Base-by-base conservation (phyloP, 768 basidiomycete genomes). In the Rhizopogon salebrosus region DNA sequence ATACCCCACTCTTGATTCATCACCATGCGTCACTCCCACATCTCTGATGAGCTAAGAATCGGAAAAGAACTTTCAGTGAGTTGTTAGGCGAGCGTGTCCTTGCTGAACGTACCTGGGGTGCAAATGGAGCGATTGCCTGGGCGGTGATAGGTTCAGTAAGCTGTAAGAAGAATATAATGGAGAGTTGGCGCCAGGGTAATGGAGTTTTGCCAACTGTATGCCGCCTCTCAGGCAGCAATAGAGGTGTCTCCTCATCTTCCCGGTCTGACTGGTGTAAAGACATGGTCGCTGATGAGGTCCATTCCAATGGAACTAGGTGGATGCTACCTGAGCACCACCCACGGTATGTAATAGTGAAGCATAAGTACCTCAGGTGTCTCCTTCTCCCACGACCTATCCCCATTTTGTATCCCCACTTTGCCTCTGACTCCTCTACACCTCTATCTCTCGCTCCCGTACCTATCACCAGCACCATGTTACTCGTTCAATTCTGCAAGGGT, bases 121-220 rank as follows among this genome's bases (percentile, higher is more conserved):
- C 76, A 61, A 86, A 82, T 0, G 80, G 80, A 52, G 75, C 77
- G 46, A 82, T 81, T 6, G 78, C 77, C 53, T 74, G 70, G 42
- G 73, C 72, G 5, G 73, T 71, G 11, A 80, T 61, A 5, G 80
- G 80, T 61, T 81, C 80, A 53, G 74, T 75, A 31, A 79, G 55
- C 57, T 78, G 79, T 20, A 79, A 57, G 3, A 78, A 61, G 14
- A 81, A 56, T 16, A 79, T 60, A 40, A 82, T 68, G 0, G 66
- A 68, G 29, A 80, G 62, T 58, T 82, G 80, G 14, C 71, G 54
- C 66, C 73, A 74, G 10, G 78, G 79, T 26, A 82, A 62, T 6
- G 79, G 75, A 1, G 73, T 78, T 27, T 68, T 61, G 37, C 27
- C 27, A 29, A 10, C 20, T 49, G 23, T 48, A 20, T 9, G 24